Percentiles rank a stretch among this genome's conserved stretches.
phyloP scores from a whole-genome alignment of 2,329 filamentous ascomycete species.

The Ceratocystis huliohia region DNA sequence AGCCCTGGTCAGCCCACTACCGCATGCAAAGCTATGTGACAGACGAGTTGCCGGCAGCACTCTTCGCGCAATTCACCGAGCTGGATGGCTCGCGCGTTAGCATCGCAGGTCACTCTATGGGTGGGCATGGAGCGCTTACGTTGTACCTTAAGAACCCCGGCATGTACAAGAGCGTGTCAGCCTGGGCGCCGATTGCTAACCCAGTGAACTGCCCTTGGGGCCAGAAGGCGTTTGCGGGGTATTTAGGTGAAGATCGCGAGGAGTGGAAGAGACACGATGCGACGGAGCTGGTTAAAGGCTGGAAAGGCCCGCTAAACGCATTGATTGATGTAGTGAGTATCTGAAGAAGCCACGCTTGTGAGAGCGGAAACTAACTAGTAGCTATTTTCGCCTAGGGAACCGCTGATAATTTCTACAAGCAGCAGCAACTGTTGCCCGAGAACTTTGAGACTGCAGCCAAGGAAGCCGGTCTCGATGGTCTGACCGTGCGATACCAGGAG shows the following conservation, averaged over 20 bases:
- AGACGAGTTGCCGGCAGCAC: conserved; percentile 65
- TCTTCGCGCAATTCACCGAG: conserved; percentile 58
- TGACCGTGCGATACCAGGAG: conserved; percentile 72
- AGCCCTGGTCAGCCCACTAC: conserved; percentile 67
- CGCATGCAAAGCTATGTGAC: conserved; percentile 91
- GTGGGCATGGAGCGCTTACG: conserved; percentile 87
- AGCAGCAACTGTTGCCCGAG: conserved; percentile 82
- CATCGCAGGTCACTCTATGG: conserved; percentile 94
- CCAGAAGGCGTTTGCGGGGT: conserved; percentile 85
- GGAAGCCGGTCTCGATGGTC: conserved; percentile 57
- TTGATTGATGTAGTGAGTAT: conserved; percentile 72
- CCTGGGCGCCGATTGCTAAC: conserved; percentile 84
- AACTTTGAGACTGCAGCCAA: conserved; percentile 74
- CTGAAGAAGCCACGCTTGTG: not conserved
- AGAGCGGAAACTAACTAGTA: not conserved
- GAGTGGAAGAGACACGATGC: conserved; percentile 86
- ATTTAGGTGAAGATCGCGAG: conserved; percentile 64
- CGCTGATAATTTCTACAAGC: conserved; percentile 92
- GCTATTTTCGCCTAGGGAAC: conserved; percentile 48
- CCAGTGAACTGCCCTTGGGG: conserved; percentile 82
- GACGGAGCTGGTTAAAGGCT: conserved; percentile 71
- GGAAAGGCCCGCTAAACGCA: conserved; percentile 58
- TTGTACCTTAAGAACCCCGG: conserved; percentile 86
- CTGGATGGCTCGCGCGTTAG: conserved; percentile 60
- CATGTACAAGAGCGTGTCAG: conserved; percentile 76